Evolutionary conservation across 768 basidiomycete species (phyloP), one percentile per base, ranked within the genome.

Genomic region (Neoboletus brunneissimus): DNA sequence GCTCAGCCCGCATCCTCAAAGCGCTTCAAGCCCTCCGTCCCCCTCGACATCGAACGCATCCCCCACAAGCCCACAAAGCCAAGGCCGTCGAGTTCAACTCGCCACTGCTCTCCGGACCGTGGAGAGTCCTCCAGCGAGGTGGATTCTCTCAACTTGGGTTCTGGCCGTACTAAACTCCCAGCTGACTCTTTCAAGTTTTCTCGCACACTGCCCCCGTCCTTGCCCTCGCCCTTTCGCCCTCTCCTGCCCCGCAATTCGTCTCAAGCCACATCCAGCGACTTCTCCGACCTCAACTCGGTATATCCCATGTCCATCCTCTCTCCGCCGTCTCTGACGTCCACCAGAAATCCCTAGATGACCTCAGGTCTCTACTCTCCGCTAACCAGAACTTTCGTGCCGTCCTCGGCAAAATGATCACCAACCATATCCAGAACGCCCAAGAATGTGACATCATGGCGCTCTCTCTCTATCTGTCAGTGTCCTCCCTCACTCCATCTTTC

Each of bases 401-500:
- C 20, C 54, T 70, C 43, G 67, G 61, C 34, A 55, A 65, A 16
- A 37, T 64, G 45, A 69, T 75, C 20, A 56, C 61, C 8, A 57
- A 66, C 3, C 67, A 68, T 42, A 40, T 73, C 60, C 44, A 67
- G 20, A 62, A 59, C 34, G 44, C 56, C 5, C 55, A 56, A 9
- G 48, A 54, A 20, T 58, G 60, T 13, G 82, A 84, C 38, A 69
- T 81, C 18, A 56, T 74, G 8, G 51, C 73, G 2, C 69, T 81
- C n/a, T 76, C 81, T 29, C 62, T 64, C 3, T 69, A 75, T 54
- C 71, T 74, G 82, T 82, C 54, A 27, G 70, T 61, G 0, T 25
- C 32, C 4, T 44, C 31, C n/a, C 23, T 25, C 27, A 9, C 12
- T 0, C 16, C 18, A 5, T 34, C 41, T 22, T 13, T 31, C 10